Evolutionary conservation across 2,329 filamentous ascomycete genomes (phyloP), one percentile per base, ranked within the genome.

Genomic region (Stenocarpella maydis): DNA sequence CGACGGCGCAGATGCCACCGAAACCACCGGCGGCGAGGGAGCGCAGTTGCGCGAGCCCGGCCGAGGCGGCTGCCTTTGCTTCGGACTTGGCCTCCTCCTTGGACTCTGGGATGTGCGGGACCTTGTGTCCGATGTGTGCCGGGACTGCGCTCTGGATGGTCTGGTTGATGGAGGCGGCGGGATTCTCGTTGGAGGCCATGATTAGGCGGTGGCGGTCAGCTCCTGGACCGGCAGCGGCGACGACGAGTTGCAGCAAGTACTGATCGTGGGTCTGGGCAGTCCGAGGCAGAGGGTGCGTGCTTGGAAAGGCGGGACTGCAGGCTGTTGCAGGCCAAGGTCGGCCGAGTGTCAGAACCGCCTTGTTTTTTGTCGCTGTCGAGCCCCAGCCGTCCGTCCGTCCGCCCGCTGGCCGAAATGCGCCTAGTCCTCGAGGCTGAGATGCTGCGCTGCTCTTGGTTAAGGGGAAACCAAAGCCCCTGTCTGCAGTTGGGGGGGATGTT

Each of bases 1-100:
- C 80, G 67, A 99, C 96, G 69, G 96, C 95, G 83, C 93, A 98
- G 58, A 99, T 82, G 75, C 96, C 96, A 75, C 96, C 96, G 71
- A 97, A 97, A 72, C 94, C 96, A 75, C 96, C 96, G 9, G 95
- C 95, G 10, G 87, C 91, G 64, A 99, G 88, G 50, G 95, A 96
- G 71, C 95, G 91, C 72, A 97, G 80, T 79, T 89, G 87, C 24
- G 86, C 78, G 17, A 82, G 75, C 65, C 80, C 76, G 19, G 79
- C 74, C 41, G 76, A 79, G 19, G 79, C 78, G 6, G 79, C 81
- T 4, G 79, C 81, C 72, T 83, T 83, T 58, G 80, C 71, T 67
- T 84, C 82, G 55, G 78, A 78, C 74, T 84, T 81, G 70, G 84
- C 75, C 75, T 84, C 82, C 21, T 80, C 79, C 73, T 80, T 80